These are phyloP conservation scores for Metarhizium album DNA, from an alignment of 2,329 filamentous ascomycete genomes.

Conservation along the genomic window DNA sequence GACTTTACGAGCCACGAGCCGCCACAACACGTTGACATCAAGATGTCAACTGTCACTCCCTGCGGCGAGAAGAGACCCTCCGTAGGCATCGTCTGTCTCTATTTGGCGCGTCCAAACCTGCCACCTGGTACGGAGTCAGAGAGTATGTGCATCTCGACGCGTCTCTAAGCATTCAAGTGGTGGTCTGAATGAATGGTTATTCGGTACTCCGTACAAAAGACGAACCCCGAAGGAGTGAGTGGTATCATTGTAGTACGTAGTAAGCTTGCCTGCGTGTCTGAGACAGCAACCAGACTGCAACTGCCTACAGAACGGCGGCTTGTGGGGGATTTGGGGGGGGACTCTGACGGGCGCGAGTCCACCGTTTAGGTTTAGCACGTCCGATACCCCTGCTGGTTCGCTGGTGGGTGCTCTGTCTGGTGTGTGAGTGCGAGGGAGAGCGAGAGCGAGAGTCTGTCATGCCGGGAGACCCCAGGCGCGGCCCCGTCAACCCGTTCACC, in stretches of 20 bases:
- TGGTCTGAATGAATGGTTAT: too few relatives aligned
- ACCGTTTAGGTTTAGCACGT: conserved; percentile 9
- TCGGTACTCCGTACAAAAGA: too few relatives aligned
- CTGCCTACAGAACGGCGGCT: not conserved
- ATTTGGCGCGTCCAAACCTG: too few relatives aligned
- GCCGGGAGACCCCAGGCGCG: too few relatives aligned
- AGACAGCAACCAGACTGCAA: not conserved
- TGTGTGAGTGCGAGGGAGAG: not conserved
- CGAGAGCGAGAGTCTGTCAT: not conserved
- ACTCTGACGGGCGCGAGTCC: too few relatives aligned
- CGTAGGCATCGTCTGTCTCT: too few relatives aligned
- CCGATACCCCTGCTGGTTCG: conserved; percentile 9
- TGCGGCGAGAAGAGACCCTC: not conserved
- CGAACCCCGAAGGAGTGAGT: not conserved
- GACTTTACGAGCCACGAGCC: not conserved
- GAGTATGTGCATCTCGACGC: too few relatives aligned
- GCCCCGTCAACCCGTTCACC: not conserved
- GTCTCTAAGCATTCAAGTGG: too few relatives aligned
- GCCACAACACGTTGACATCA: not conserved
- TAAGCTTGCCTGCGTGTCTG: not conserved
- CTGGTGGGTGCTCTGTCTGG: not conserved
- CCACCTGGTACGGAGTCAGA: not conserved
- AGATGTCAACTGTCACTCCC: too few relatives aligned
- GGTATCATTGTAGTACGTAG: too few relatives aligned
- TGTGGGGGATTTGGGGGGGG: not conserved